These are phyloP conservation scores for Neonectria coccinea DNA, from an alignment of 2,329 filamentous ascomycete genomes.

Conservation along the genomic window DNA sequence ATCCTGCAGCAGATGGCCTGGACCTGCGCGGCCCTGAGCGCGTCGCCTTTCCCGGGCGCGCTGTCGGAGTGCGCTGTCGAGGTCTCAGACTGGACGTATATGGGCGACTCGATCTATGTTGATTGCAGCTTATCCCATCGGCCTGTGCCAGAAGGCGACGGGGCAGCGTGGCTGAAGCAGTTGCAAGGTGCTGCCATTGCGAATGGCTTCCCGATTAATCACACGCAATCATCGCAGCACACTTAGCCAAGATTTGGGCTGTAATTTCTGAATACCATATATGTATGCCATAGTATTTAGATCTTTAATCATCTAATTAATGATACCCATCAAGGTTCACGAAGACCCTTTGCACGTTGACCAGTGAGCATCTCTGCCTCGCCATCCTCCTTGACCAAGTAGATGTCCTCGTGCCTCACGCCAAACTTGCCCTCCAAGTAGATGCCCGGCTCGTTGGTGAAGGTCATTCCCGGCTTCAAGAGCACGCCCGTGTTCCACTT, in stretches of 20 bases:
- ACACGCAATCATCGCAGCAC: slow-evolving; percentile 9
- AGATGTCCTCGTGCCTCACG: slow-evolving; percentile 71
- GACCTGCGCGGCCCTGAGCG: slow-evolving; percentile 51
- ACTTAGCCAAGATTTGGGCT: slow-evolving; percentile 3
- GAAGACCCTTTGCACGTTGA: slow-evolving; percentile 62
- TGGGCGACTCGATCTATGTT: slow-evolving; percentile 50
- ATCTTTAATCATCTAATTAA: slow-evolving; percentile 26
- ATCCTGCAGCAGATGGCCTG: slow-evolving; percentile 54
- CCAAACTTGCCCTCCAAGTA: slow-evolving; percentile 71
- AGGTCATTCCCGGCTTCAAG: slow-evolving; percentile 69
- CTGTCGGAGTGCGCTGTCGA: slow-evolving; percentile 49
- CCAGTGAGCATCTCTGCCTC: slow-evolving; percentile 68
- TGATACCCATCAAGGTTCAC: slow-evolving; percentile 58
- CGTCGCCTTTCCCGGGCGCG: slow-evolving; percentile 49
- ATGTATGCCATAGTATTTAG: not conserved
- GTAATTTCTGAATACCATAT: not conserved
- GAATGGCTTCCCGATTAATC: slow-evolving; percentile 49
- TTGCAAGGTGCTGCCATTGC: slow-evolving; percentile 49
- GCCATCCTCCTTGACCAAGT: slow-evolving; percentile 65
- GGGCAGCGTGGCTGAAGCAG: slow-evolving; percentile 46
- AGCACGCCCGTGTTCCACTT: slow-evolving; percentile 65
- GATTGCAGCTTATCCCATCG: slow-evolving; percentile 50
- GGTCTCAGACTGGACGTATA: slow-evolving; percentile 49
- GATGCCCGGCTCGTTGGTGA: slow-evolving; percentile 73
- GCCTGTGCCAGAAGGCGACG: slow-evolving; percentile 45